These are phyloP conservation scores for Lichtheimia hyalospora DNA, from an alignment of 371 early-diverging fungal genomes.

Conservation along the genomic window DNA sequence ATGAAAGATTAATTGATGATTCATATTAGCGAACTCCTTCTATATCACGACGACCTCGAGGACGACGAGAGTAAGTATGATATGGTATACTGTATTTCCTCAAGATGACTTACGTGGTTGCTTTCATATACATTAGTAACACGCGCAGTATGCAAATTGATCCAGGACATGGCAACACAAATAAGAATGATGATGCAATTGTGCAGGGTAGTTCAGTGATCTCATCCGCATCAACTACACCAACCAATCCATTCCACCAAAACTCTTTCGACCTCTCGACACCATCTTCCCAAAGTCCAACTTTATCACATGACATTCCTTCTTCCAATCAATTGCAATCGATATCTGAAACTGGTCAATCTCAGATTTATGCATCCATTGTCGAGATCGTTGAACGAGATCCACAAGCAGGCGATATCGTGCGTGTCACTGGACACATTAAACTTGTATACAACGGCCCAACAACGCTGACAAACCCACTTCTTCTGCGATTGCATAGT, in stretches of 20 bases:
- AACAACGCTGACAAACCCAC: conserved; percentile 3
- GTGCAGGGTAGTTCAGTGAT: neutral
- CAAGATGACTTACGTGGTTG: too few species aligned
- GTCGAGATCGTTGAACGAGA: conserved; percentile 11
- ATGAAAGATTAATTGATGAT: neutral
- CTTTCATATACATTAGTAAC: neutral
- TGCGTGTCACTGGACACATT: conserved; percentile 12
- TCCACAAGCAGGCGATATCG: neutral
- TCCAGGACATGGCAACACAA: neutral
- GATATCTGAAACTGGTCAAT: conserved; percentile 12
- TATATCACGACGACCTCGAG: conserved; percentile 31
- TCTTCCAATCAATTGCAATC: conserved; percentile 9
- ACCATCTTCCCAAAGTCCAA: conserved; percentile 16
- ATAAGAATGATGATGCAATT: too few species aligned
- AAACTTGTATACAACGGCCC: conserved; percentile 22
- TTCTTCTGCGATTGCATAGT: conserved; percentile 9
- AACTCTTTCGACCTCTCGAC: conserved; percentile 16
- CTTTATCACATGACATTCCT: conserved; percentile 14
- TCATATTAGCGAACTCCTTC: conserved; percentile 18
- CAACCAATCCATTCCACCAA: conserved; percentile 24
- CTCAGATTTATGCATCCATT: conserved; percentile 17
- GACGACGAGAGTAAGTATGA: conserved; percentile 43
- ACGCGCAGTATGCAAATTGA: conserved; percentile 19
- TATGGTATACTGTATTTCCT: too few species aligned
- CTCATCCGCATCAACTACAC: conserved; percentile 15